A percentile compares a stretch with the other conserved stretches of the same genome.
Conservation (phyloP, 805 yeast species). For the Priceomyces haplophilus region DNA sequence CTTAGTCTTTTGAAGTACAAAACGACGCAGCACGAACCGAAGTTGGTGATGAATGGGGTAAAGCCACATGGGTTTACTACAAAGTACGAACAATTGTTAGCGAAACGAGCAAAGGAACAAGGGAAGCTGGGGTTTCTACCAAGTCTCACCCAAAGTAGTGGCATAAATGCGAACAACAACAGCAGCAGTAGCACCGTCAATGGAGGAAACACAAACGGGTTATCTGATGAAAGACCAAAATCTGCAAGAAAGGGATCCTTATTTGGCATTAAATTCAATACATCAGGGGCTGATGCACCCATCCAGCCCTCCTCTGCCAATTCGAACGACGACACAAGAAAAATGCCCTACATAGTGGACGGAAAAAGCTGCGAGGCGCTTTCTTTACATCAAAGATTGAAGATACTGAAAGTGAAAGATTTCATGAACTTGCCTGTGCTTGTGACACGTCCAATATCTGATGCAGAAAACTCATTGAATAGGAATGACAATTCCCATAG, state of each 20-base stretch:
- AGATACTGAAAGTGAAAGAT: slow-evolving; percentile 26
- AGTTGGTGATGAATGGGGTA: slow-evolving; percentile 27
- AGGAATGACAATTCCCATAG: slow-evolving; percentile 31
- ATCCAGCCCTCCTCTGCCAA: not conserved
- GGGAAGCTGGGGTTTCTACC: slow-evolving; percentile 10
- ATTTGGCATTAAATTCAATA: slow-evolving; percentile 38
- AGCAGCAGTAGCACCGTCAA: not conserved
- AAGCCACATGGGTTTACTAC: slow-evolving; percentile 34
- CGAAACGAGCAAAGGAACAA: slow-evolving; percentile 33
- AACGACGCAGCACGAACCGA: slow-evolving; percentile 28
- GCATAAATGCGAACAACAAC: slow-evolving; percentile 1
- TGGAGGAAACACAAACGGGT: not conserved
- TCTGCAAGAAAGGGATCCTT: slow-evolving; percentile 34
- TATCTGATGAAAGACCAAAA: slow-evolving; percentile 19
- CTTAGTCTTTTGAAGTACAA: slow-evolving; percentile 28
- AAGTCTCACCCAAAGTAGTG: not conserved
- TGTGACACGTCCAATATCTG: slow-evolving; percentile 35
- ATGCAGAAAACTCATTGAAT: slow-evolving; percentile 11
- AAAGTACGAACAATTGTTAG: slow-evolving; percentile 39
- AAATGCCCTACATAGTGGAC: slow-evolving; percentile 17
- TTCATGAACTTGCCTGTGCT: slow-evolving; percentile 31
- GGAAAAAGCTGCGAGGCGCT: slow-evolving; percentile 33
- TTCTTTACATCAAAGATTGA: slow-evolving; percentile 31
- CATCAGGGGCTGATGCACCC: slow-evolving; percentile 10
- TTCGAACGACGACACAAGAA: slow-evolving; percentile 7